Percentiles rank a stretch among this genome's conserved stretches.
phyloP scores from a whole-genome alignment of 179 eudicot genomes.

The Actinidia arguta region DNA sequence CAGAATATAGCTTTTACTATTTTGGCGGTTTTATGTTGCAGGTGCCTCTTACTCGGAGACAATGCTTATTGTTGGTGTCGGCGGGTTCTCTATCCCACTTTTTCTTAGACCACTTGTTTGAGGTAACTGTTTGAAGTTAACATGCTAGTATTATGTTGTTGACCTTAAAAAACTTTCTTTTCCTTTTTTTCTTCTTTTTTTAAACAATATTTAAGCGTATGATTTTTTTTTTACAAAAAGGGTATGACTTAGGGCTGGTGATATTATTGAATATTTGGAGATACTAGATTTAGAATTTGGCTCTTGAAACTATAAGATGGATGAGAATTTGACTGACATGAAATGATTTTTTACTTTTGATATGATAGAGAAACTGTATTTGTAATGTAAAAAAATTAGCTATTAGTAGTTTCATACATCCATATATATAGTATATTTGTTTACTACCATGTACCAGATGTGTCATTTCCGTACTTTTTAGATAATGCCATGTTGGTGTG shows the following conservation, averaged over 20 bases:
- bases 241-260: neutral
- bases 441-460: no score
- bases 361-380: no score
- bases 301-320: neutral
- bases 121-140: slow-evolving; percentile 48
- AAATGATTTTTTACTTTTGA: no score
- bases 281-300: neutral
- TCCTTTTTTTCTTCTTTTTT: neutral
- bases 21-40: slow-evolving; percentile 34
- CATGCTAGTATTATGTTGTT: slow-evolving; percentile 8
- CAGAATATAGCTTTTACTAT: neutral
- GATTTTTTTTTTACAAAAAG: no score
- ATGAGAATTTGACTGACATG: slow-evolving; percentile 2
- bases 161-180: neutral
- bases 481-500: no score
- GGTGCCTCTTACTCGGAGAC: slow-evolving; percentile 70
- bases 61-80: slow-evolving; percentile 72
- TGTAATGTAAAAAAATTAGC: no score
- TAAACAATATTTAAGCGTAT: neutral
- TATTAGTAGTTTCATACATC: no score
- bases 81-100: slow-evolving; percentile 84
- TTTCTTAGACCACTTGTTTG: slow-evolving; percentile 56
- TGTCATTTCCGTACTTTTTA: no score
- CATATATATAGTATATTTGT: no score
- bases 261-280: neutral